phyloP scores from a whole-genome alignment of 306 rosid species.

The Cucurbita moschata region DNA sequence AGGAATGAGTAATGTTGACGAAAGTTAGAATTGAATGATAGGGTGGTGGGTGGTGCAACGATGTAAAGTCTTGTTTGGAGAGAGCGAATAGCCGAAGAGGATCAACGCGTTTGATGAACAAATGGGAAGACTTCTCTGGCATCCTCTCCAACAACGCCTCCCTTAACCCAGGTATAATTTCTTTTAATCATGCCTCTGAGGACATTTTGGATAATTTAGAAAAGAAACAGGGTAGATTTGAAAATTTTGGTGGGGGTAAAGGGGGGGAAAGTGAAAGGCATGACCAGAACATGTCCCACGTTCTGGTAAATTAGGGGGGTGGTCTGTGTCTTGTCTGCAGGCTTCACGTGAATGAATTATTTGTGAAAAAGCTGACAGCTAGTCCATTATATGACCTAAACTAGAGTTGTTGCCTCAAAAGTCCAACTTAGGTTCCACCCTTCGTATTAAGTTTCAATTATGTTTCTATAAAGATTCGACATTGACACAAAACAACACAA shows the following conservation, averaged over 20 bases:
- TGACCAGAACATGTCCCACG: background rate
- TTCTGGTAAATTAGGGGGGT: background rate
- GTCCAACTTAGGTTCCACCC: no score
- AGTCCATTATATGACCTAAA: background rate
- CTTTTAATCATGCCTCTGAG: no score
- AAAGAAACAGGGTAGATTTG: background rate
- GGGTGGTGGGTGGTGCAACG: conserved; percentile 99
- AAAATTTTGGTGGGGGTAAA: no score
- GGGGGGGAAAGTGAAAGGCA: background rate
- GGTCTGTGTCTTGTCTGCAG: background rate
- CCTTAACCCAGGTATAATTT: conserved; percentile 50
- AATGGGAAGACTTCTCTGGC: conserved; percentile 54
- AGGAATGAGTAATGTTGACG: background rate
- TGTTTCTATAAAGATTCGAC: no score
- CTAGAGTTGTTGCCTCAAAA: no score
- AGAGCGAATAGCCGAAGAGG: conserved; percentile 69
- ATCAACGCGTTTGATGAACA: conserved; percentile 59
- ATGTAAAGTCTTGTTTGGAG: conserved; percentile 53
- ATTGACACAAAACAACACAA: no score
- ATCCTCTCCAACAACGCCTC: conserved; percentile 67
- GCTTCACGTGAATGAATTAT: background rate
- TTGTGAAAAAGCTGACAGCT: background rate
- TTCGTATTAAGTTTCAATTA: no score
- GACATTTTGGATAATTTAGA: no score
- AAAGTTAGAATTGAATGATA: background rate